Percentiles rank a stretch among this genome's conserved stretches.
phyloP scores from a whole-genome alignment of 192 early-diverging fungal genomes.

The Coemansia javaensis region DNA sequence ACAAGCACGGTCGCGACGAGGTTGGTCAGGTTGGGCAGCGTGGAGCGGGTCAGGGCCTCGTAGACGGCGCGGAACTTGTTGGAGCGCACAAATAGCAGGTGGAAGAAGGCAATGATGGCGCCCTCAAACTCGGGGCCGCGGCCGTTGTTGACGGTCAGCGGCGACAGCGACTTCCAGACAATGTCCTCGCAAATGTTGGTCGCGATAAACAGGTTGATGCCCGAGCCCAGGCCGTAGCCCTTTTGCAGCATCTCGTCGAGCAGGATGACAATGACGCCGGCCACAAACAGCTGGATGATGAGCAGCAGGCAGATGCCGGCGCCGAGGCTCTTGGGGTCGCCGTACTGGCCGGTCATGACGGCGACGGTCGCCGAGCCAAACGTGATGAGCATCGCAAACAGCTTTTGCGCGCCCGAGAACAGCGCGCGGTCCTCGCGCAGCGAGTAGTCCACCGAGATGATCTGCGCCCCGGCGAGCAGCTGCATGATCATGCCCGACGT shows the following conservation, averaged over 20 bases:
- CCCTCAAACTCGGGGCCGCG: slow-evolving; percentile 99
- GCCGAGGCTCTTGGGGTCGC: slow-evolving; percentile 92
- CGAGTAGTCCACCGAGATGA: slow-evolving; percentile 98
- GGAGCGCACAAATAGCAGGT: slow-evolving; percentile 87
- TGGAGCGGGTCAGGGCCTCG: slow-evolving; percentile 93
- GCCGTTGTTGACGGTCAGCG: slow-evolving; percentile 96
- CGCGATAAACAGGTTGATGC: slow-evolving; percentile 98
- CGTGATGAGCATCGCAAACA: slow-evolving; percentile 97
- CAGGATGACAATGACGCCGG: slow-evolving; percentile 94
- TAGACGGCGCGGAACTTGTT: slow-evolving; percentile 96
- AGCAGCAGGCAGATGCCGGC: slow-evolving; percentile 94
- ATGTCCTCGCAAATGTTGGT: slow-evolving; percentile 99
- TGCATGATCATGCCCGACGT: slow-evolving; percentile 99
- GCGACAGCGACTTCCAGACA: slow-evolving; percentile 97
- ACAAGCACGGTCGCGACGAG: slow-evolving; percentile 85
- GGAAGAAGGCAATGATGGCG: slow-evolving; percentile 91
- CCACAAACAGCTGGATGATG: slow-evolving; percentile 95
- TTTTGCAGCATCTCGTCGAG: slow-evolving; percentile 99
- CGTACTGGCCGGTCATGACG: slow-evolving; percentile 97
- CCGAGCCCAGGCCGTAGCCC: slow-evolving; percentile 99
- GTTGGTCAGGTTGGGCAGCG: slow-evolving; percentile 85
- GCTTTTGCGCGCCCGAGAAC: slow-evolving; percentile 98
- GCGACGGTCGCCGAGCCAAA: slow-evolving; percentile 98
- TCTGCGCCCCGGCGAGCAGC: slow-evolving; percentile 93
- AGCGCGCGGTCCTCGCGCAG: slow-evolving; percentile 98